A percentile compares a stretch with the other conserved stretches of the same genome.
phyloP scores from a whole-genome alignment of 2,329 filamentous ascomycete species.

The Trichophyton mentagrophytes region DNA sequence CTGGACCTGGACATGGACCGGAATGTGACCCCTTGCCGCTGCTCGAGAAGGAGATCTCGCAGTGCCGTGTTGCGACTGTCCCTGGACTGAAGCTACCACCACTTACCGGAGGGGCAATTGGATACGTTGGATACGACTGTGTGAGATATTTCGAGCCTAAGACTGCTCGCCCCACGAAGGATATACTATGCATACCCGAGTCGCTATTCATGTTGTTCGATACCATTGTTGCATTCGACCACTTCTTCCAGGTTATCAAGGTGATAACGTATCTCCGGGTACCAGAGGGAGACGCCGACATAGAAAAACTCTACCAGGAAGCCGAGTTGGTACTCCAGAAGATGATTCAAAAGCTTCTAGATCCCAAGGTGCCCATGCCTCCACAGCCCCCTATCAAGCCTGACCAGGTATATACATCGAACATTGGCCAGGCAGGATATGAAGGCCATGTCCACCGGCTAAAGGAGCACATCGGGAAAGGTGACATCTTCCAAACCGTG shows the following conservation, averaged over 20 bases:
- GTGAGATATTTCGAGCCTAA: constrained; percentile 96
- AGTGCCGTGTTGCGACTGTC: constrained; percentile 68
- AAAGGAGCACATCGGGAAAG: constrained; percentile 79
- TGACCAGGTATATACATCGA: constrained; percentile 73
- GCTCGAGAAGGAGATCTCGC: constrained; percentile 66
- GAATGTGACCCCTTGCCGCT: constrained; percentile 71
- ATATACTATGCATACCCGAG: constrained; percentile 79
- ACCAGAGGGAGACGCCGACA: constrained; percentile 42
- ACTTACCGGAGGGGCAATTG: constrained; percentile 82
- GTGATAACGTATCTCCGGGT: constrained; percentile 83
- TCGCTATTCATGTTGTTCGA: constrained; percentile 95
- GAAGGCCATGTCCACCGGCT: constrained; percentile 74
- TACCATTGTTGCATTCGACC: constrained; percentile 85
- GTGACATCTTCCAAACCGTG: constrained; percentile 96
- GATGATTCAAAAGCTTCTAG: constrained; percentile 58
- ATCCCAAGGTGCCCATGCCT: constrained; percentile 64
- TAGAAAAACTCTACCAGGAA: constrained; percentile 58
- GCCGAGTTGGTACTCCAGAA: constrained; percentile 52
- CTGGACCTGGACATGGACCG: constrained; percentile 74
- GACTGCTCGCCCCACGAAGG: constrained; percentile 78
- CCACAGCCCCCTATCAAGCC: constrained; percentile 58
- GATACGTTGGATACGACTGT: constrained; percentile 95
- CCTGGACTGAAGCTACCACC: constrained; percentile 73
- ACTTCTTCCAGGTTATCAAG: constrained; percentile 86
- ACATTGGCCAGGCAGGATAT: constrained; percentile 80